These are phyloP conservation scores for Ascochyta clinopodiicola DNA, from an alignment of 2,329 filamentous ascomycete genomes.

Conservation along the genomic window DNA sequence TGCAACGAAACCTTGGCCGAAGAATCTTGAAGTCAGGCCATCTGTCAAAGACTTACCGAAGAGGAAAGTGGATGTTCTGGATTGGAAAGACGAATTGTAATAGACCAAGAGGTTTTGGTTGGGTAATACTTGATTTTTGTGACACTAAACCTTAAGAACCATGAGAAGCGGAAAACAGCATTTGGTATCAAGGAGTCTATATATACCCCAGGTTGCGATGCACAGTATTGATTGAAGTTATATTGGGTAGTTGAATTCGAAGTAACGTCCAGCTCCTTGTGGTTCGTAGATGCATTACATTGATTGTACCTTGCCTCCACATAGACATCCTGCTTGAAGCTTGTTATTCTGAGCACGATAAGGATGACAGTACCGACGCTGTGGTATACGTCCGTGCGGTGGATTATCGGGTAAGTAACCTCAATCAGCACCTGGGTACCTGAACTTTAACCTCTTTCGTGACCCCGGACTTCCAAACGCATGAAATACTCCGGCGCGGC, in stretches of 20 bases:
- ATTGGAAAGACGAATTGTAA: slow-evolving; percentile 25
- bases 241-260: not conserved
- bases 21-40: slow-evolving; percentile 21
- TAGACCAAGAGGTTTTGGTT: not conserved
- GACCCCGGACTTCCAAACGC: not conserved
- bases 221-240: not conserved
- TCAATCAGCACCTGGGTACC: slow-evolving; percentile 9
- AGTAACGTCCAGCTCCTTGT: not conserved
- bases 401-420: slow-evolving; percentile 1
- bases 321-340: too few species aligned
- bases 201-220: not conserved
- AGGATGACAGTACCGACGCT: not conserved
- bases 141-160: too few species aligned
- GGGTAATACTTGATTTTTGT: too few species aligned
- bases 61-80: slow-evolving; percentile 25
- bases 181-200: not conserved
- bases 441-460: slow-evolving; percentile 2
- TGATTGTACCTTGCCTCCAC: not conserved
- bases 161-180: too few species aligned
- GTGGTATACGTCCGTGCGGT: not conserved
- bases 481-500: slow-evolving; percentile 5
- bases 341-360: too few species aligned
- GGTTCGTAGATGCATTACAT: not conserved
- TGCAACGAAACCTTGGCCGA: slow-evolving; percentile 20
- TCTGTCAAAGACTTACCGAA: slow-evolving; percentile 21